A percentile compares a stretch with the other conserved stretches of the same genome.
These are phyloP conservation scores for Exophiala phaeomuriformis DNA, from an alignment of 2,329 filamentous ascomycete species.

Conservation along the genomic window DNA sequence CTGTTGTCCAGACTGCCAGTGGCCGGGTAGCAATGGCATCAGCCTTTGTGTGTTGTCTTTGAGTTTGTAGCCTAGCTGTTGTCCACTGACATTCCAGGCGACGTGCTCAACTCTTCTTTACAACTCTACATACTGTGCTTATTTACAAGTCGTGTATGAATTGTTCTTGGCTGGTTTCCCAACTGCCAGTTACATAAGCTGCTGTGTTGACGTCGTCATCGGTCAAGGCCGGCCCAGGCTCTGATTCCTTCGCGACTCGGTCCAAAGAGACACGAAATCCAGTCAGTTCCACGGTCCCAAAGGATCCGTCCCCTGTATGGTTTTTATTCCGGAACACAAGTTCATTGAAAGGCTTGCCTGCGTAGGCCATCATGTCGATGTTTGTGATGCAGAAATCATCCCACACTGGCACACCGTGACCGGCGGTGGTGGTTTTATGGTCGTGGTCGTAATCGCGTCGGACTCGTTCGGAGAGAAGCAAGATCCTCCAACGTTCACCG, in stretches of 20 bases:
- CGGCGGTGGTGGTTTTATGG: no score
- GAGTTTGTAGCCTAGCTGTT: not conserved
- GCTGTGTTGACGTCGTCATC: no score
- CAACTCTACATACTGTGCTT: not conserved
- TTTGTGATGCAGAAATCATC: conserved; percentile 35
- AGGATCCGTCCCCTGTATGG: not conserved
- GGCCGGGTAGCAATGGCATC: no score
- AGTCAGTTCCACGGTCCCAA: conserved; percentile 29
- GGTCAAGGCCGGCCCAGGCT: no score
- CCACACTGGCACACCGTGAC: conserved; percentile 9
- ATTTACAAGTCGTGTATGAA: conserved; percentile 3
- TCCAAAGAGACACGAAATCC: conserved; percentile 28
- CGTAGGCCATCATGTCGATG: conserved; percentile 32
- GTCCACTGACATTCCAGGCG: not conserved
- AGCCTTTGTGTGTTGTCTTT: no score
- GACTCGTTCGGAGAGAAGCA: conserved; percentile 16
- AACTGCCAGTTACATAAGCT: no score
- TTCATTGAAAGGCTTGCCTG: conserved; percentile 31
- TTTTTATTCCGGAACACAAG: conserved; percentile 33
- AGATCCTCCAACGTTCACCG: conserved; percentile 34
- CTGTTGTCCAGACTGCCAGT: no score
- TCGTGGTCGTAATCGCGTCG: no score
- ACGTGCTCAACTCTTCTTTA: not conserved
- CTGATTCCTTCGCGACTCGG: not conserved
- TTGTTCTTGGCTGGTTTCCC: not conserved